These are phyloP conservation scores for Lepiota brunneoincarnata DNA, from an alignment of 768 basidiomycete genomes.

Conservation along the genomic window DNA sequence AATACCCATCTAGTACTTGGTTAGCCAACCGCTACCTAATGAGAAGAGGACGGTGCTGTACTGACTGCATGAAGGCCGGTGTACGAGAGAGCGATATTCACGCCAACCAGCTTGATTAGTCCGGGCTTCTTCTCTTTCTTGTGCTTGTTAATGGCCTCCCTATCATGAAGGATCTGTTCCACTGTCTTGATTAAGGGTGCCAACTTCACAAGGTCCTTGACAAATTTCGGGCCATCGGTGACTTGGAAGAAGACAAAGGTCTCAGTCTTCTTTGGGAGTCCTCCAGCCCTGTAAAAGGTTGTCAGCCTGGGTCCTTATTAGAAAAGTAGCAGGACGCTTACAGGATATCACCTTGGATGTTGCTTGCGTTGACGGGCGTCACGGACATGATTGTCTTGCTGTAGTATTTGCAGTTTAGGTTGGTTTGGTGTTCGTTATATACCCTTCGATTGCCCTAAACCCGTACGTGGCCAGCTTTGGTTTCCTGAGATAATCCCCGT, in stretches of 20 bases:
- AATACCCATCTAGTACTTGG: not conserved
- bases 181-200: conserved; percentile 46
- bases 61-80: conserved; percentile 39
- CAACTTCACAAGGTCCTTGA: conserved; percentile 36
- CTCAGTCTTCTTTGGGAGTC: conserved; percentile 54
- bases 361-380: conserved; percentile 12
- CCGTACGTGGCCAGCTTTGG: no score
- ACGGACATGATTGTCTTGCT: not conserved
- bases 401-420: not conserved
- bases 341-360: conserved; percentile 51
- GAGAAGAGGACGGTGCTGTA: not conserved
- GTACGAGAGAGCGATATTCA: conserved; percentile 56
- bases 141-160: conserved; percentile 35
- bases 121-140: conserved; percentile 31
- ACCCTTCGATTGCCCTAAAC: not conserved
- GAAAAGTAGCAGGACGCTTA: conserved; percentile 19
- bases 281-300: conserved; percentile 32
- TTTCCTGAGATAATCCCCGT: no score
- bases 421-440: not conserved
- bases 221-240: conserved; percentile 40
- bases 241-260: conserved; percentile 53
- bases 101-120: conserved; percentile 37
- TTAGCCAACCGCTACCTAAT: not conserved
- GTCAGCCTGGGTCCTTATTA: not conserved
- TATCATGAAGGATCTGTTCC: conserved; percentile 38